phyloP scores from a whole-genome alignment of 2,329 filamentous ascomycete species.

The Aspergillus carbonarius region DNA sequence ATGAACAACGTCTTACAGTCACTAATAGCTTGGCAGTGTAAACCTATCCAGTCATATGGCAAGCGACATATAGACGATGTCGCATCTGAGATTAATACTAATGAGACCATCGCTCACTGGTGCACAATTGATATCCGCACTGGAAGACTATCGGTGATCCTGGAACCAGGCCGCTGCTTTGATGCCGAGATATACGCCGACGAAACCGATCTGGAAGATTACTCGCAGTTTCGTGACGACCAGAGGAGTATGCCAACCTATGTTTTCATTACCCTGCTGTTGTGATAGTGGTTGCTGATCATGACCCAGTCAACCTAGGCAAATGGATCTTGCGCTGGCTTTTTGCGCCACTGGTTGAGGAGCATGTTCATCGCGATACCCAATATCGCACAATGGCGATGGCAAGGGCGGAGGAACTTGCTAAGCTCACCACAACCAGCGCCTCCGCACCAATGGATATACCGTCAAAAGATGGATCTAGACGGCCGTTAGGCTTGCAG shows the following conservation, averaged over 20 bases:
- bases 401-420: constrained; percentile 59
- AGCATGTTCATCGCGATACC: constrained; percentile 82
- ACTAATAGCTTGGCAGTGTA: constrained; percentile 58
- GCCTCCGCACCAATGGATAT: constrained; percentile 63
- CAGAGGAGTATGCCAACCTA: constrained; percentile 70
- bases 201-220: constrained; percentile 71
- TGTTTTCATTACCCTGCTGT: constrained; percentile 6
- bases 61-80: constrained; percentile 94
- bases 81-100: constrained; percentile 78
- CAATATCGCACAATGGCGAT: constrained; percentile 68
- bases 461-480: constrained; percentile 38
- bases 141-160: constrained; percentile 81
- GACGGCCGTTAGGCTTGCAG: constrained; percentile 27
- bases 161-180: constrained; percentile 95
- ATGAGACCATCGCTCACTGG: constrained; percentile 90
- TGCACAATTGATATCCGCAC: constrained; percentile 93
- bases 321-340: constrained; percentile 95
- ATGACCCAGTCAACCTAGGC: constrained; percentile 76
- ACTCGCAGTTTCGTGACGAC: constrained; percentile 83
- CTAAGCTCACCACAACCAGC: constrained; percentile 55
- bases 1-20: neutral
- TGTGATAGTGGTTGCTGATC: neutral
- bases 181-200: constrained; percentile 97
- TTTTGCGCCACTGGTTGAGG: constrained; percentile 84
- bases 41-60: constrained; percentile 86